Base-by-base conservation (phyloP, 2,329 filamentous ascomycete species). In the Phaeosphaeriaceae sp. region DNA sequence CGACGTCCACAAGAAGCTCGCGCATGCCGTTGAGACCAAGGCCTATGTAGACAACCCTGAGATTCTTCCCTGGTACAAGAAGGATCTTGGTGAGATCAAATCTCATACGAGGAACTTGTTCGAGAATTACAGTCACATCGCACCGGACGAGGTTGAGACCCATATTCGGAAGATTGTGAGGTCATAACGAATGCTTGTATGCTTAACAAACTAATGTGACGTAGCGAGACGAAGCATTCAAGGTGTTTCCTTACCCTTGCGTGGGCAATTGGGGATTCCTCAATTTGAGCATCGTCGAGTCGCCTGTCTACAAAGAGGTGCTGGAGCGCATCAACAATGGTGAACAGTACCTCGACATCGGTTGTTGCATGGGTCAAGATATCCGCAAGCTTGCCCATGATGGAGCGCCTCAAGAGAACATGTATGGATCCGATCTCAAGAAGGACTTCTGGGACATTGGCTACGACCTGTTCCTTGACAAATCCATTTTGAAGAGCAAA, bases 371-470 rank as follows among this genome's bases (percentile, higher is more conserved):
- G 54, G 81, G 80, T 24, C 79, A 83, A 47, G 79, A 80, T 43
- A 73, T 83, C 48, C 79, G 82, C 21, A 79, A 81, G 57, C 74
- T 84, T 13, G 75, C 77, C 5, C 63, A 66, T 43, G 79, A 82
- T 56, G 81, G 81, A 8, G 80, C 72, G 1, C 79, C 80, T 2
- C 70, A 76, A 0, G 66, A 72, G 42, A 79, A 80, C 30, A 75
- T 78, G 0, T 75, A 73, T 49, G 82, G 80, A 24, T 70, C 75
- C 7, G 82, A 84, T 59, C 59, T 83, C 26, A 66, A 71, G 48
- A 55, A 63, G 9, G 60, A 67, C 1, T 86, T 89, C 64, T 80
- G 88, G 63, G 80, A 86, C 19, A 76, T 86, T 19, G 86, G 87
- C 21, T 87, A 76, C 55, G 69, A 76, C 13, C 57, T 79, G 30